Evolutionary conservation across 1,284 basidiomycete species (phyloP), one percentile per base, ranked within the genome.

Genomic region (Dichomitus squalens): DNA sequence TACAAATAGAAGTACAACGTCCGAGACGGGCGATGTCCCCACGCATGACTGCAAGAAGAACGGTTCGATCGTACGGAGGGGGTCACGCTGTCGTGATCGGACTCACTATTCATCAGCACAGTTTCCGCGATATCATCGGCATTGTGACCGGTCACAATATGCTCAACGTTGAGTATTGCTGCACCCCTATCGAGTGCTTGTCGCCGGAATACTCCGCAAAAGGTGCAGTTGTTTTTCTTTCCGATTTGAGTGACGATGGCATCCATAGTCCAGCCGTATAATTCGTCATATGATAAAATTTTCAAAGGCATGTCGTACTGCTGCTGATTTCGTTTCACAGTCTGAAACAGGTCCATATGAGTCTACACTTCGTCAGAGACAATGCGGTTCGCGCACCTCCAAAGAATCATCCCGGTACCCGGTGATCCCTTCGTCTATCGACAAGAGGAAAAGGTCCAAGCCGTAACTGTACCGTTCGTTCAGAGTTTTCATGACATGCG

Each of bases 221-320:
- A 99, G 0, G 96, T 99, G 74, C 96, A 99, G 69, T 99, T 99
- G 69, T 98, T 98, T 80, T 96, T 96, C 75, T 87, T 87, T n/a
- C 96, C 96, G 23, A 98, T 87, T 69, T 95, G 88, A 23, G 88
- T 84, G 34, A 99, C 97, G 54, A 99, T 95, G 18, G 87, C 83
- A 70, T 99, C 96, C 96, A 99, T 99, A 0, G 96, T 99, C 97
- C 97, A 99, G 12, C 96, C 96, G 66, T 99, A 99, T 5, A 99
- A 82, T 67, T 98, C 96, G 58, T 93, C 87, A 67, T 99, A 99
- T 0, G 93, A 93, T 12, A 99, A 80, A 59, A 99, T 97, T 77
- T 96, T 98, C 49, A 99, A 84, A 0, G 97, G 96, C 69, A 99
- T 89, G 46, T 88, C 85, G 69, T 99, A 99, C 75, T 99, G 95